Conservation (phyloP, 441 rosid genomes). For the Pelargonium citronellum region DNA sequence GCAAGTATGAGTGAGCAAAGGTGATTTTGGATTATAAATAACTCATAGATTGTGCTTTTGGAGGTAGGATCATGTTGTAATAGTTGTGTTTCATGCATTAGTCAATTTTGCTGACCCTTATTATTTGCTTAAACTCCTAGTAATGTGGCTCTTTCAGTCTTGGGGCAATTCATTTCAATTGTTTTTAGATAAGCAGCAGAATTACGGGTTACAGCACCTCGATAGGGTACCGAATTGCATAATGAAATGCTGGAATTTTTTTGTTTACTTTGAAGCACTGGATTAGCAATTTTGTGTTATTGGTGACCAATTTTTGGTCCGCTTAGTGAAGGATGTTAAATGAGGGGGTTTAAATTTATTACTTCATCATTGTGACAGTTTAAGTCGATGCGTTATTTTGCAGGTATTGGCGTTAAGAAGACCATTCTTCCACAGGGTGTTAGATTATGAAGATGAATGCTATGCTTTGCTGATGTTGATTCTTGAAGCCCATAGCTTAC, state of each 20-base stretch:
- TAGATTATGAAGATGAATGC: constrained; percentile 94
- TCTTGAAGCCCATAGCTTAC: constrained; percentile 87
- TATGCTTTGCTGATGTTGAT: constrained; percentile 78
- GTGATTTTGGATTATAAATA: not conserved
- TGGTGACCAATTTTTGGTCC: no score
- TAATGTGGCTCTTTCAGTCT: not conserved
- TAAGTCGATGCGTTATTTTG: constrained; percentile 18
- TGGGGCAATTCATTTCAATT: not conserved
- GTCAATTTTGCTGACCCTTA: not conserved
- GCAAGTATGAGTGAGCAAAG: not conserved
- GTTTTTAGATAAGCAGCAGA: not conserved
- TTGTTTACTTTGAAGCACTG: no score
- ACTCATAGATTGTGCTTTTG: not conserved
- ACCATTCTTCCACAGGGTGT: constrained; percentile 75
- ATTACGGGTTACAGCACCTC: not conserved
- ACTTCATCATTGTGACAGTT: constrained; percentile 1
- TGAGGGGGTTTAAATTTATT: not conserved
- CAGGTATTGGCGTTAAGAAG: constrained; percentile 94
- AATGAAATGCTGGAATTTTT: not conserved
- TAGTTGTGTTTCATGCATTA: not conserved
- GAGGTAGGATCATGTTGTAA: not conserved
- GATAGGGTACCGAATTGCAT: not conserved
- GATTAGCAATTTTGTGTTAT: no score
- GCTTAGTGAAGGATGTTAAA: not conserved
- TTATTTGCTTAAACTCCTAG: not conserved